phyloP scores from a whole-genome alignment of 148 eudicot genomes.

The Agrostemma githago region DNA sequence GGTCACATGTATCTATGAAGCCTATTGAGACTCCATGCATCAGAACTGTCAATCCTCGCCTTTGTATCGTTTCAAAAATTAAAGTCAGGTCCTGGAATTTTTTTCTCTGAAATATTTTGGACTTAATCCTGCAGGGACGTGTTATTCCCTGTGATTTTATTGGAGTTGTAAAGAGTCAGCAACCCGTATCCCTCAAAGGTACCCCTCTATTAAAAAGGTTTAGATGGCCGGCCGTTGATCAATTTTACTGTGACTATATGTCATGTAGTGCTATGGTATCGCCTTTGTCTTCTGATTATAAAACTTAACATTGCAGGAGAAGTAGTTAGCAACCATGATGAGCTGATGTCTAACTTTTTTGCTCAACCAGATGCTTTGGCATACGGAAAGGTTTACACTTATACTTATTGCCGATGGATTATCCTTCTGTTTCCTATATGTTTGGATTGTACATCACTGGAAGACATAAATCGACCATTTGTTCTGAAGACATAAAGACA shows the following conservation, averaged over 20 bases:
- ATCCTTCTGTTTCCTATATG: neutral
- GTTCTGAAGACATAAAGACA: neutral
- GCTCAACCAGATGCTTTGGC: constrained; percentile 99
- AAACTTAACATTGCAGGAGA: constrained; percentile 55
- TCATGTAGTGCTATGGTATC: constrained; percentile 4
- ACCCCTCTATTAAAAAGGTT: neutral
- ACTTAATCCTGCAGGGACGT: constrained; percentile 68
- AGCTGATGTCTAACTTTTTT: constrained; percentile 98
- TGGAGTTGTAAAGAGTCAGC: constrained; percentile 91
- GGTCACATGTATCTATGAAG: too few relatives aligned
- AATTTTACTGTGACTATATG: neutral
- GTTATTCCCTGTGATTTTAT: constrained; percentile 98
- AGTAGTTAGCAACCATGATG: constrained; percentile 91
- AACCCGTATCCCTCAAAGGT: constrained; percentile 94
- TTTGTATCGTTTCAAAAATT: neutral
- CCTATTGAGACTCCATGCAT: too few relatives aligned
- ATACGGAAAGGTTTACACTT: constrained; percentile 74
- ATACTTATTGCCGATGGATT: neutral
- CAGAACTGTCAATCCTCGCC: too few relatives aligned
- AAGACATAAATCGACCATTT: neutral
- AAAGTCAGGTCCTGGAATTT: neutral
- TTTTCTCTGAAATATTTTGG: constrained; percentile 10
- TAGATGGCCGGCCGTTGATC: neutral
- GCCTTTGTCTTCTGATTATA: constrained; percentile 1
- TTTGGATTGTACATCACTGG: neutral